These are phyloP conservation scores for Paraphoma sp. DNA, from an alignment of 2,329 filamentous ascomycete species.

Conservation along the genomic window DNA sequence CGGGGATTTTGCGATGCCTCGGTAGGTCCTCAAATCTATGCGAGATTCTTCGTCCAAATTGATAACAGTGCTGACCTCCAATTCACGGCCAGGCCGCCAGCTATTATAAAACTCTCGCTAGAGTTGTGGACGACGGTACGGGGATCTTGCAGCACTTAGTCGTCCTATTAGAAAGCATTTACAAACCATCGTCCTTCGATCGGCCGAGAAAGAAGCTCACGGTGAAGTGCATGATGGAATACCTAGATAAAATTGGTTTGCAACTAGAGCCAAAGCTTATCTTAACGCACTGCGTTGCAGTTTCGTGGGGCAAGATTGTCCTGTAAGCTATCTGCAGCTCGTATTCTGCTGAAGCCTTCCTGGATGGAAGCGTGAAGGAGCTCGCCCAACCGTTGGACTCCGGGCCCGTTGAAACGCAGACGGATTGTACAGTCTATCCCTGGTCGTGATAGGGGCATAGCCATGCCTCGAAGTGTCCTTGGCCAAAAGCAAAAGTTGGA, in stretches of 20 bases:
- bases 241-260: conserved; percentile 24
- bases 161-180: conserved; percentile 18
- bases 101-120: conserved; percentile 31
- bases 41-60: conserved; percentile 28
- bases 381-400: too few species aligned
- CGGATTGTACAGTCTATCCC: too few species aligned
- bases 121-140: conserved; percentile 27
- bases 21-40: conserved; percentile 28
- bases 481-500: too few species aligned
- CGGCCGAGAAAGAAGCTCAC: conserved; percentile 25
- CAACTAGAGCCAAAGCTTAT: conserved; percentile 30
- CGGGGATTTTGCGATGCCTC: conserved; percentile 26
- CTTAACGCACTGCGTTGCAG: conserved; percentile 28
- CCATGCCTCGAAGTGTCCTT: too few species aligned
- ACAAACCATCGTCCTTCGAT: conserved; percentile 26
- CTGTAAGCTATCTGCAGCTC: conserved; percentile 22
- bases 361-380: too few species aligned
- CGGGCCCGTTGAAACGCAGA: too few species aligned
- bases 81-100: conserved; percentile 27
- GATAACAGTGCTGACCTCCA: conserved; percentile 21
- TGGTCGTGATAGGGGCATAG: too few species aligned
- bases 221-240: conserved; percentile 20
- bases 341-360: neutral
- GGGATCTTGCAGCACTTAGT: conserved; percentile 21
- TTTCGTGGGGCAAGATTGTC: conserved; percentile 31